Percentiles rank a stretch among this genome's conserved stretches.
Conservation (phyloP, 1,139 yeast species). For the Magnusiomyces fungicola region DNA sequence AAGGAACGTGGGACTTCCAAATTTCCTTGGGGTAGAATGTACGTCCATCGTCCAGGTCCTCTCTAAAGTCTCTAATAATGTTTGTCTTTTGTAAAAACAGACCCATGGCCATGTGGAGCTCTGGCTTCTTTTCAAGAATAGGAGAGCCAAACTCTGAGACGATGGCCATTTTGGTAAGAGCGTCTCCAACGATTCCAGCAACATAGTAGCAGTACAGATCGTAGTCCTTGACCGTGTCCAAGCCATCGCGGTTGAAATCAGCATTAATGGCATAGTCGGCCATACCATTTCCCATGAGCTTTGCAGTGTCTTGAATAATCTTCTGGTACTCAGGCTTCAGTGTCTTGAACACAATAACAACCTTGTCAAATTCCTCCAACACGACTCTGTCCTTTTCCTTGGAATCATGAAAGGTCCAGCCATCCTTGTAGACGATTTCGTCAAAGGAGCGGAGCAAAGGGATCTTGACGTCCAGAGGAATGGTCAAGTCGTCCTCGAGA, state of each 20-base stretch:
- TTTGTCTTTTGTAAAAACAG: conserved; percentile 90
- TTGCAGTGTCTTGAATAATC: conserved; percentile 67
- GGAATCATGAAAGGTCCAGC: conserved; percentile 68
- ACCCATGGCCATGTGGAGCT: conserved; percentile 82
- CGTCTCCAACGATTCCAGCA: conserved; percentile 97
- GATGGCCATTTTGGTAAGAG: conserved; percentile 70
- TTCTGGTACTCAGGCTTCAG: conserved; percentile 72
- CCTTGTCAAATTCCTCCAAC: conserved; percentile 62
- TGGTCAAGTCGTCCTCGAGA: conserved; percentile 91
- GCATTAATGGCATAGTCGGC: conserved; percentile 84
- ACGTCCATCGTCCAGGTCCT: conserved; percentile 86
- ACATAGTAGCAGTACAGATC: conserved; percentile 93
- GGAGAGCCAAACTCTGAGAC: conserved; percentile 38
- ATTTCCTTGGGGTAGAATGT: conserved; percentile 95
- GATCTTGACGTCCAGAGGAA: conserved; percentile 61
- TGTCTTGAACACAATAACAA: conserved; percentile 63
- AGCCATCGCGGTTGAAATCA: conserved; percentile 67
- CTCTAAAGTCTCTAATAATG: conserved; percentile 90
- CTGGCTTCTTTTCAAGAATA: conserved; percentile 44
- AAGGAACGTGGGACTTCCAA: conserved; percentile 68
- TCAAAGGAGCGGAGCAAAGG: conserved; percentile 66
- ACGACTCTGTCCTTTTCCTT: conserved; percentile 78
- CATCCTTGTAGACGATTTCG: conserved; percentile 47
- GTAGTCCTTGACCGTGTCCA: conserved; percentile 69
- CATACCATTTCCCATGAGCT: conserved; percentile 95